These are phyloP conservation scores for Phytophthora brassicae DNA, from an alignment of 352 stramenopile genomes.

Conservation along the genomic window DNA sequence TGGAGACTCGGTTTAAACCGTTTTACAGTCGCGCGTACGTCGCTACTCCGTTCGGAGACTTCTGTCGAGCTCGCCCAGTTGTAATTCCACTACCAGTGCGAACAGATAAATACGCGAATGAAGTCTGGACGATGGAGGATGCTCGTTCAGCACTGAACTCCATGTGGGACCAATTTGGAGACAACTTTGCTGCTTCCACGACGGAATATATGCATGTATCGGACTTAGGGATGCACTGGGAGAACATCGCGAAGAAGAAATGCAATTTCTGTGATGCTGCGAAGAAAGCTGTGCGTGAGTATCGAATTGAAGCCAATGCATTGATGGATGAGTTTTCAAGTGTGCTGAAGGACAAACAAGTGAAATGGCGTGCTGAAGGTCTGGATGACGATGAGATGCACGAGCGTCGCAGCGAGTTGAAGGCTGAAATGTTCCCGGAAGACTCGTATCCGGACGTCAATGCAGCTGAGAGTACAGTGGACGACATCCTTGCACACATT, in stretches of 20 bases:
- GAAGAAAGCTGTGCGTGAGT: conserved; percentile 37
- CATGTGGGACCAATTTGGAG: conserved; percentile 32
- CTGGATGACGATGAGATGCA: conserved; percentile 55
- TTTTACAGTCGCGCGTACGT: conserved; percentile 32
- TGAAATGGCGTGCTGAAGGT: conserved; percentile 40
- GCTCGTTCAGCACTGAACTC: conserved; percentile 27
- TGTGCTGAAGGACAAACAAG: conserved; percentile 35
- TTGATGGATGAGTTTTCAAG: conserved; percentile 45
- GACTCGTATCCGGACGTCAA: conserved; percentile 54
- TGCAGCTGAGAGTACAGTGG: conserved; percentile 42
- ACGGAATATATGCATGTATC: conserved; percentile 47
- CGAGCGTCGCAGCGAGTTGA: conserved; percentile 48
- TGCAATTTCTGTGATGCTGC: conserved; percentile 44
- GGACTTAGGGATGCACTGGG: conserved; percentile 56
- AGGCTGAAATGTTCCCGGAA: conserved; percentile 48
- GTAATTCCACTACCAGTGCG: conserved; percentile 23
- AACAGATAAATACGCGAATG: conserved; percentile 3
- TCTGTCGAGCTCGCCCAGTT: conserved; percentile 32
- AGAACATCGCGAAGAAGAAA: conserved; percentile 36
- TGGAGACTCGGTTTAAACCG: conserved; percentile 26
- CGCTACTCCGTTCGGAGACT: conserved; percentile 36
- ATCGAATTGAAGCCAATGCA: conserved; percentile 39
- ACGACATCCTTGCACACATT: conserved; percentile 56
- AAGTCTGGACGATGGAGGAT: conserved; percentile 32
- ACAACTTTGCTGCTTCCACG: conserved; percentile 34